A percentile compares a stretch with the other conserved stretches of the same genome.
These are phyloP conservation scores for Medicago ruthenica DNA, from an alignment of 306 rosid species.

Conservation along the genomic window DNA sequence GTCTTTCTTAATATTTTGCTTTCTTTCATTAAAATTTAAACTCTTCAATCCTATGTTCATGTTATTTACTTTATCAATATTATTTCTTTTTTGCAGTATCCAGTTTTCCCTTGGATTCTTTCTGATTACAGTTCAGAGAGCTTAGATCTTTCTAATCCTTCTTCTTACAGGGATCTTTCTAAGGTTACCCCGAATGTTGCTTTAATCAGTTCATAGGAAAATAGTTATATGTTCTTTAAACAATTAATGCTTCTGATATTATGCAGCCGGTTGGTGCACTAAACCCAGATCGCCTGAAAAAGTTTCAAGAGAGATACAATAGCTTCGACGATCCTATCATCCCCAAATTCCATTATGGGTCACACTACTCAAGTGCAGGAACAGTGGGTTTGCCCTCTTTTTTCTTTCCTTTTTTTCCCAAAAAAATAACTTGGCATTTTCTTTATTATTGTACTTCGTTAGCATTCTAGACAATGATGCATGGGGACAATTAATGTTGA, in stretches of 20 bases:
- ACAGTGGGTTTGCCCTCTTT: constrained; percentile 64
- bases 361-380: constrained; percentile 99
- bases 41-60: constrained; percentile 39
- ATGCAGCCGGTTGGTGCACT: constrained; percentile 93
- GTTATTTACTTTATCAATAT: constrained; percentile 23
- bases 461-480: constrained; percentile 12
- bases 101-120: constrained; percentile 98
- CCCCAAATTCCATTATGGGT: constrained; percentile 97
- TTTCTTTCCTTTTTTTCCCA: neutral
- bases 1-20: constrained; percentile 39
- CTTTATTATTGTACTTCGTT: constrained; percentile 27
- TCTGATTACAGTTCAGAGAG: constrained; percentile 86
- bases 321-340: constrained; percentile 95
- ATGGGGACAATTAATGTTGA: neutral
- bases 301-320: constrained; percentile 89
- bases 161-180: constrained; percentile 90
- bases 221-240: constrained; percentile 1
- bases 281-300: constrained; percentile 77
- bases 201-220: constrained; percentile 34
- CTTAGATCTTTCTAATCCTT: constrained; percentile 86
- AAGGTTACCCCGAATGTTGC: constrained; percentile 65
- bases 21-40: constrained; percentile 36
- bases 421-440: constrained; percentile 1
- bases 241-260: constrained; percentile 30
- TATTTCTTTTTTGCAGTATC: constrained; percentile 72